A percentile compares a stretch with the other conserved stretches of the same genome.
Evolutionary conservation across 768 basidiomycete species (phyloP).

Genomic region (Boletus pseudopeckii): DNA sequence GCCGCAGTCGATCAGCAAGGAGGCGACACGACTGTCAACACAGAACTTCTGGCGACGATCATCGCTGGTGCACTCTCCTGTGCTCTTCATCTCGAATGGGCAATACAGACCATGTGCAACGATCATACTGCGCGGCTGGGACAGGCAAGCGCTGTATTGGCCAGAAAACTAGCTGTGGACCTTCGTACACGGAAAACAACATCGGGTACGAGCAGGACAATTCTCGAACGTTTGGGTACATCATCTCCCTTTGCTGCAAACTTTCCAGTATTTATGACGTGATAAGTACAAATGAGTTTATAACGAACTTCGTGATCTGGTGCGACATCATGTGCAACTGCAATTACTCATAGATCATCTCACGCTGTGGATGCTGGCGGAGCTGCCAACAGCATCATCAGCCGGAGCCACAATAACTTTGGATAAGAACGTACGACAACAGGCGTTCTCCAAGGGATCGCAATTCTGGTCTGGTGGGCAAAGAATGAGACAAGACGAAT

Average conservation of each 20-base stretch:
- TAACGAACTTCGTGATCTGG: slow-evolving; percentile 21
- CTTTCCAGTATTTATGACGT: slow-evolving; percentile 59
- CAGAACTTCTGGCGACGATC: slow-evolving; percentile 63
- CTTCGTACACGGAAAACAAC: slow-evolving; percentile 50
- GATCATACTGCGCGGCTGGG: slow-evolving; percentile 54
- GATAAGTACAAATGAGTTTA: slow-evolving; percentile 10
- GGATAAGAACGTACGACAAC: slow-evolving; percentile 64
- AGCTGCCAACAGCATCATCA: slow-evolving; percentile 33
- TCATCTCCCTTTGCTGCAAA: slow-evolving; percentile 67
- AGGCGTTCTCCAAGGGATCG: slow-evolving; percentile 65
- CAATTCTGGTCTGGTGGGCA: slow-evolving; percentile 71
- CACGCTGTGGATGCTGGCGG: slow-evolving; percentile 46
- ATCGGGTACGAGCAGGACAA: slow-evolving; percentile 44
- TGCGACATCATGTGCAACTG: slow-evolving; percentile 10
- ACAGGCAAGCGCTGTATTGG: slow-evolving; percentile 60
- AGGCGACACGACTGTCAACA: slow-evolving; percentile 51
- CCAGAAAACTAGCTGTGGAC: slow-evolving; percentile 61
- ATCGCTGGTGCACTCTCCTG: slow-evolving; percentile 64
- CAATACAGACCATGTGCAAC: slow-evolving; percentile 50
- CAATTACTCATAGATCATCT: slow-evolving; percentile 16
- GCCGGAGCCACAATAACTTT: not conserved
- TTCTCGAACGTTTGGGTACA: slow-evolving; percentile 59
- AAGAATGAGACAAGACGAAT: slow-evolving; percentile 64
- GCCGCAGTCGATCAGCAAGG: slow-evolving; percentile 46
- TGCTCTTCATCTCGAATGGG: slow-evolving; percentile 70